Conservation (phyloP, 768 basidiomycete genomes). For the Tulasnella sp. region DNA sequence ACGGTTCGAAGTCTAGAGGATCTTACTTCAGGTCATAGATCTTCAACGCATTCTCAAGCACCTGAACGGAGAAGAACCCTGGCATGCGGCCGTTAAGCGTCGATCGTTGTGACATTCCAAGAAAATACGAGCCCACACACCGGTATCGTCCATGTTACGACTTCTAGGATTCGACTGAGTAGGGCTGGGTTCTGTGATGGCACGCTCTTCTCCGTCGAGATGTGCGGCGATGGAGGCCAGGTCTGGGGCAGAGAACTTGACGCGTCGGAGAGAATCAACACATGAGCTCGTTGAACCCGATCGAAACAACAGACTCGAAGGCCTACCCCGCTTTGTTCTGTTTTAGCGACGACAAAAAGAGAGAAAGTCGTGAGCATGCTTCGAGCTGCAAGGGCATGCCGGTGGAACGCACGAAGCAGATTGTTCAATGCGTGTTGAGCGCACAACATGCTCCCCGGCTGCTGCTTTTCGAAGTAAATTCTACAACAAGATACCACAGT, state of each 20-base stretch:
- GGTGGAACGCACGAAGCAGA: slow-evolving; percentile 59
- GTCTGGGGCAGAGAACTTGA: slow-evolving; percentile 74
- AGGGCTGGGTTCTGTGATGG: slow-evolving; percentile 47
- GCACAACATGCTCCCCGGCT: slow-evolving; percentile 76
- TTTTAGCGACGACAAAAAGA: not conserved
- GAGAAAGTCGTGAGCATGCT: not conserved
- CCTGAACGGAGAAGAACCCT: slow-evolving; percentile 93
- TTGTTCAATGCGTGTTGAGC: slow-evolving; percentile 84
- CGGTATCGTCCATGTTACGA: slow-evolving; percentile 88
- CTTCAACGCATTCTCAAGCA: slow-evolving; percentile 75
- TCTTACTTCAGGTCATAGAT: slow-evolving; percentile 78
- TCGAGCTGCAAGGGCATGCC: not conserved
- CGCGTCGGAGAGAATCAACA: slow-evolving; percentile 28
- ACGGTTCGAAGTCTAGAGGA: not conserved
- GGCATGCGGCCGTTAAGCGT: not conserved
- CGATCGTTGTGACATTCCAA: not conserved
- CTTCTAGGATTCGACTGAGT: slow-evolving; percentile 46
- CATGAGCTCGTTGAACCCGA: slow-evolving; percentile 2
- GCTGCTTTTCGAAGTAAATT: slow-evolving; percentile 43
- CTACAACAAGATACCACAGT: not conserved
- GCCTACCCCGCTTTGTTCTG: slow-evolving; percentile 4
- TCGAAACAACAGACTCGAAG: not conserved
- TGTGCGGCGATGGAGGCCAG: slow-evolving; percentile 68
- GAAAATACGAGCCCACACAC: slow-evolving; percentile 40
- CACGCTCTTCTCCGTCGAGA: slow-evolving; percentile 63